Conservation (phyloP, 768 basidiomycete species). For the Suillus ampliporus region DNA sequence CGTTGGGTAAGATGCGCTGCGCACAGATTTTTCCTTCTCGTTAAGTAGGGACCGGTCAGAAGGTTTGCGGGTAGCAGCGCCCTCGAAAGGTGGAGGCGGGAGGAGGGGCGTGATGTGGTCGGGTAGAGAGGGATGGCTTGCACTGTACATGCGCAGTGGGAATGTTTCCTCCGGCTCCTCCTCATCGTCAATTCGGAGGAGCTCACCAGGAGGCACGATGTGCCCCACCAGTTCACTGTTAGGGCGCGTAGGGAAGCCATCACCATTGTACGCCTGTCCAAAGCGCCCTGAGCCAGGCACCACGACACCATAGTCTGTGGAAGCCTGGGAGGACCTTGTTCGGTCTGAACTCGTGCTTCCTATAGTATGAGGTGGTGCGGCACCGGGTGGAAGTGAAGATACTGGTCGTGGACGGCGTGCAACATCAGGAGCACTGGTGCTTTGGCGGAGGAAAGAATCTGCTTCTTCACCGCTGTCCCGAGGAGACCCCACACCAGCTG, state of each 20-base stretch:
- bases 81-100: slow-evolving; percentile 45
- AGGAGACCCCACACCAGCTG: slow-evolving; percentile 70
- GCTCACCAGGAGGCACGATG: slow-evolving; percentile 44
- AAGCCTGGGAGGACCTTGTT: slow-evolving; percentile 45
- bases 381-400: slow-evolving; percentile 37
- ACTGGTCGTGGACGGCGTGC: slow-evolving; percentile 24
- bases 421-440: slow-evolving; percentile 27
- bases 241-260: slow-evolving; percentile 27
- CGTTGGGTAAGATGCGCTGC: slow-evolving; percentile 36
- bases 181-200: slow-evolving; percentile 42
- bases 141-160: slow-evolving; percentile 36
- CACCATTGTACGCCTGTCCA: slow-evolving; percentile 37
- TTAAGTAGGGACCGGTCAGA: slow-evolving; percentile 25
- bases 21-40: slow-evolving; percentile 42
- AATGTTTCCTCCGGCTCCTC: slow-evolving; percentile 25
- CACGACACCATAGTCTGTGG: slow-evolving; percentile 42
- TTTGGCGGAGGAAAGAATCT: slow-evolving; percentile 64
- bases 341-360: slow-evolving; percentile 47
- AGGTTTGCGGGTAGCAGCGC: slow-evolving; percentile 32
- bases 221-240: slow-evolving; percentile 40
- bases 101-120: slow-evolving; percentile 41
- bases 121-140: slow-evolving; percentile 30
- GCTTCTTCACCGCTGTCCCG: slow-evolving; percentile 72
- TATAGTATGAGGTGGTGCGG: slow-evolving; percentile 40
- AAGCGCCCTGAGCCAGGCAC: slow-evolving; percentile 38